Evolutionary conservation across 1,139 yeast species (phyloP), one percentile per base, ranked within the genome.

Genomic region (Yamadazyma oceani): DNA sequence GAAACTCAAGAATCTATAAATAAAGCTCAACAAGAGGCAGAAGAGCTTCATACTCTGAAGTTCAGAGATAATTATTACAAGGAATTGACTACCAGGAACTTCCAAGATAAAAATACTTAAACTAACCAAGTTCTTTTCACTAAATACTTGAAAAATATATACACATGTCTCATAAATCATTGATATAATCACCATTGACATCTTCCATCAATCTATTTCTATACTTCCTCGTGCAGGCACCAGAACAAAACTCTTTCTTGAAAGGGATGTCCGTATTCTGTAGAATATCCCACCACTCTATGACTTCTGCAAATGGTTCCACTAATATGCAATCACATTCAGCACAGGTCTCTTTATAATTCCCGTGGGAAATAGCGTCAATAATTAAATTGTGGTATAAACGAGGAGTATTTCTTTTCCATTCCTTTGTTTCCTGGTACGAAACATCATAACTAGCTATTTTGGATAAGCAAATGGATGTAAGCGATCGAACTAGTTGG

Each of bases 231-330:
- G 60, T 62, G 48, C 77, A 71, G 31, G 50, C 49, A 1, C 70
- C 71, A 37, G 67, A 54, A 45, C 77, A 71, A 42, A 71, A 71
- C 38, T 64, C 65, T 35, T 60, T 55, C 40, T 62, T 57, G 37
- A 71, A 56, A 0, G 77, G 75, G 2, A 70, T 54, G 32, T 62
- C 51, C 21, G 54, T 60, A 41, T 69, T 70, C 36, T 57, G 64
- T 17, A 70, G 51, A 19, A 69, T 55, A 41, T 71, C 70, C 75
- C 76, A 71, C 77, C 77, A 71, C 44, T 71, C 77, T 29, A 57
- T 49, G 0, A 64, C 66, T 42, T 69, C 72, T 0, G 74, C 75
- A 29, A 54, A 54, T 2, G 76, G 72, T 27, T 69, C 74, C 2
- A 69, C 73, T 2, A 66, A 55, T 13, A 64, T 55, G 15, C 50